Evolutionary conservation across 345 rosid genomes (phyloP).

Genomic region (Lenwebbia sp.): DNA sequence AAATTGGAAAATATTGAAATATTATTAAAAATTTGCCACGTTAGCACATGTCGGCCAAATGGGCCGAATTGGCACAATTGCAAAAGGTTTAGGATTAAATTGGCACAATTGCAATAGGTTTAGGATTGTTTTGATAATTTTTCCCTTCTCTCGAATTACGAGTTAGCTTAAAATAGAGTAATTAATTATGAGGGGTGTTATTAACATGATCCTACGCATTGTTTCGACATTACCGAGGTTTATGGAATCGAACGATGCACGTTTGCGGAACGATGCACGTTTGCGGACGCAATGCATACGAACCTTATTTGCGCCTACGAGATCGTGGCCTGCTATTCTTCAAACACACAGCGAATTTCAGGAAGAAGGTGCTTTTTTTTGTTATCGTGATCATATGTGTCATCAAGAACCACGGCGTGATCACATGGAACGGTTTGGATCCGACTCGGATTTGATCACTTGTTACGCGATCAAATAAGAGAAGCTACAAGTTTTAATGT

Average conservation of each 20-base stretch:
- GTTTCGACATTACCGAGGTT: neutral
- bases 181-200: neutral
- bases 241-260: neutral
- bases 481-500: neutral
- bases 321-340: neutral
- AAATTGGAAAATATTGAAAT: too few species aligned
- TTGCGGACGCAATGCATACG: neutral
- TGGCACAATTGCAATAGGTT: too few species aligned
- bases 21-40: too few species aligned
- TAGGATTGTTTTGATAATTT: too few species aligned
- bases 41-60: too few species aligned
- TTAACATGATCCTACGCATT: neutral
- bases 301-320: neutral
- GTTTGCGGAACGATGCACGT: neutral
- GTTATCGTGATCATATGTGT: rapidly evolving
- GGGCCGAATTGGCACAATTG: too few species aligned
- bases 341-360: neutral
- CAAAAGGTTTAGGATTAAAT: too few species aligned
- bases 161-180: neutral
- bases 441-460: neutral
- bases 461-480: neutral
- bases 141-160: neutral
- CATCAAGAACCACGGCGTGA: neutral
- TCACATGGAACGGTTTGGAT: neutral
- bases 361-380: neutral